Evolutionary conservation across 768 basidiomycete genomes (phyloP).

Genomic region (Agaricus bisporus): DNA sequence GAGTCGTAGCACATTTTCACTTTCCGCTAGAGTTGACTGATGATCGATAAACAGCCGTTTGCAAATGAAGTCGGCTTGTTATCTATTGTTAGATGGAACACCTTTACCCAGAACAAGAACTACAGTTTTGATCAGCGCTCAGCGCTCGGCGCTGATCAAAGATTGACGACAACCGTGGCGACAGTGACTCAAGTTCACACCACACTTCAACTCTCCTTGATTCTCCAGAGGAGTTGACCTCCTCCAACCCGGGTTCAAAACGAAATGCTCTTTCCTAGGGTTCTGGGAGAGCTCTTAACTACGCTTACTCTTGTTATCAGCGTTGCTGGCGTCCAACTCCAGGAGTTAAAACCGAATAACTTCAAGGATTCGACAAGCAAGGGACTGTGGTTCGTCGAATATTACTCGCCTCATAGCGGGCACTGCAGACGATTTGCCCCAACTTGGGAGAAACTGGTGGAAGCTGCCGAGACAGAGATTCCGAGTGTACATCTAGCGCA

Average conservation of each 20-base stretch:
- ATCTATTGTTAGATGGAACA: slow-evolving; percentile 45
- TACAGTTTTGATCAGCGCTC: too few species aligned
- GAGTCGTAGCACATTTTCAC: slow-evolving; percentile 49
- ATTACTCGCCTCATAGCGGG: slow-evolving; percentile 79
- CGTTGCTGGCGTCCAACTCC: not conserved
- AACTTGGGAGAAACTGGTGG: slow-evolving; percentile 70
- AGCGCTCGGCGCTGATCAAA: not conserved
- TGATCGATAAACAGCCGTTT: slow-evolving; percentile 82
- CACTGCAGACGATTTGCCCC: slow-evolving; percentile 80
- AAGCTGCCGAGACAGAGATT: slow-evolving; percentile 40
- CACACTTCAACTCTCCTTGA: not conserved
- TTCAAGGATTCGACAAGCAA: slow-evolving; percentile 46
- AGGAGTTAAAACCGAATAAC: slow-evolving; percentile 49
- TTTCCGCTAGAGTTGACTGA: slow-evolving; percentile 69
- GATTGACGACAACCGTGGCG: slow-evolving; percentile 3
- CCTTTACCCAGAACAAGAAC: not conserved
- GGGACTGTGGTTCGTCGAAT: slow-evolving; percentile 81
- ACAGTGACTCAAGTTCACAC: slow-evolving; percentile 1
- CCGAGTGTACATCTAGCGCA: slow-evolving; percentile 66
- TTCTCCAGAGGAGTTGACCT: slow-evolving; percentile 1
- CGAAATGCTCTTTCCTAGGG: not conserved
- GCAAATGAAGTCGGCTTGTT: slow-evolving; percentile 71
- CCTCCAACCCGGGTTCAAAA: not conserved
- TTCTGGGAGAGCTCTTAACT: slow-evolving; percentile 2
- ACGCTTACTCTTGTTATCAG: slow-evolving; percentile 1